Evolutionary conservation across 331 rosid genomes (phyloP), one percentile per base, ranked within the genome.

Genomic region (Cydonia oblonga): DNA sequence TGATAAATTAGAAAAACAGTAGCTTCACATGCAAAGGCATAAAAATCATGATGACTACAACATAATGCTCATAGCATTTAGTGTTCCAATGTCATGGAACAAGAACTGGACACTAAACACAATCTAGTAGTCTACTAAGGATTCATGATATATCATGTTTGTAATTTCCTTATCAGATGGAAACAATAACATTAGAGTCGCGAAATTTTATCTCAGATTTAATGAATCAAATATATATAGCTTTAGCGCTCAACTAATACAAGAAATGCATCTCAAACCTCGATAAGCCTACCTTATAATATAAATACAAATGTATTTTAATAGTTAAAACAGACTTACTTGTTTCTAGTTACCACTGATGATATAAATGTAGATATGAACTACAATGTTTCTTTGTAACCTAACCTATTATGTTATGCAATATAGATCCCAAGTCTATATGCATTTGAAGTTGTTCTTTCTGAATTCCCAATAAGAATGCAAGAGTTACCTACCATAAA

Each of bases 401-500:
- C n/a, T n/a, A 18, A 64, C 65, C 16, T 33, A 58, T 38, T 3
- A 11, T 14, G 44, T 56, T 32, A 16, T 44, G 60, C 72, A 68
- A 18, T 26, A 19, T 18, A 74, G 51, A 26, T 32, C 13, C 19
- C 24, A 32, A 64, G 28, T 77, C 49, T 66, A 71, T 26, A 51
- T 29, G 46, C 33, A 72, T 26, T 32, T 16, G 58, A 68, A 58
- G 46, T 60, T 57, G 25, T 20, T 56, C 29, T 73, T 69, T 51
- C 54, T 11, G 62, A 69, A 30, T 68, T 62, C 67, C 51, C 60
- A 35, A 64, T 14, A 51, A 73, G 76, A 64, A 46, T 60, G 75
- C 76, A 83, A 70, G 64, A 79, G 61, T 52, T 52, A 80, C 87
- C 32, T 51, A 88, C 96, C 90, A 89, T 86, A 80, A 77, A 88